A percentile compares a stretch with the other conserved stretches of the same genome.
phyloP scores from a whole-genome alignment of 345 rosid genomes.

The Angophora floribunda region DNA sequence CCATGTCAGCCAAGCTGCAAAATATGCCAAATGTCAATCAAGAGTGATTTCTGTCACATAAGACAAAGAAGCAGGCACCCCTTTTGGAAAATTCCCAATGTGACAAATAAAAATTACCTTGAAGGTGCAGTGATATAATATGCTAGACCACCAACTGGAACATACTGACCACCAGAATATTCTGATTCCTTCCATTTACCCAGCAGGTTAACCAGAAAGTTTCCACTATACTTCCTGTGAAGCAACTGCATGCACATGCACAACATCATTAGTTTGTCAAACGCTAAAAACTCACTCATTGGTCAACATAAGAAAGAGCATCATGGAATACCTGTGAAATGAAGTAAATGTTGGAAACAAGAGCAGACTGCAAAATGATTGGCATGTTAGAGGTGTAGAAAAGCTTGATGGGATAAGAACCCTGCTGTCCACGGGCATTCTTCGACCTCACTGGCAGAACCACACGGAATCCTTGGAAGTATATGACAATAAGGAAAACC shows the following conservation, averaged over 20 bases:
- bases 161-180: slow-evolving; percentile 64
- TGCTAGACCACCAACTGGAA: slow-evolving; percentile 77
- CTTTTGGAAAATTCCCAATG: not conserved
- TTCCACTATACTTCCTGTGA: slow-evolving; percentile 66
- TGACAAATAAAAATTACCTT: slow-evolving; percentile 25
- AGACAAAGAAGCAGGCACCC: not conserved
- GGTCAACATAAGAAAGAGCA: not conserved
- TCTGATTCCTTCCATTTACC: slow-evolving; percentile 83
- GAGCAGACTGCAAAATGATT: slow-evolving; percentile 76
- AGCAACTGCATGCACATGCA: slow-evolving; percentile 40
- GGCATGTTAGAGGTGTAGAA: slow-evolving; percentile 97
- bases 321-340: slow-evolving; percentile 66
- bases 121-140: slow-evolving; percentile 83
- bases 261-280: not conserved
- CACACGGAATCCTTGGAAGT: slow-evolving; percentile 95
- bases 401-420: slow-evolving; percentile 81
- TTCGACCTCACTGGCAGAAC: slow-evolving; percentile 85
- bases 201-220: slow-evolving; percentile 65
- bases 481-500: slow-evolving; percentile 72
- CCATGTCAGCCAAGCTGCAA: slow-evolving; percentile 85
- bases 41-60: not conserved
- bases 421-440: slow-evolving; percentile 95
- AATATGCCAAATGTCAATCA: not conserved
- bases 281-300: not conserved
- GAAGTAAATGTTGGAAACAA: slow-evolving; percentile 77